Evolutionary conservation across 1,139 yeast genomes (phyloP).

Genomic region (Blastobotrys ciferrii): DNA sequence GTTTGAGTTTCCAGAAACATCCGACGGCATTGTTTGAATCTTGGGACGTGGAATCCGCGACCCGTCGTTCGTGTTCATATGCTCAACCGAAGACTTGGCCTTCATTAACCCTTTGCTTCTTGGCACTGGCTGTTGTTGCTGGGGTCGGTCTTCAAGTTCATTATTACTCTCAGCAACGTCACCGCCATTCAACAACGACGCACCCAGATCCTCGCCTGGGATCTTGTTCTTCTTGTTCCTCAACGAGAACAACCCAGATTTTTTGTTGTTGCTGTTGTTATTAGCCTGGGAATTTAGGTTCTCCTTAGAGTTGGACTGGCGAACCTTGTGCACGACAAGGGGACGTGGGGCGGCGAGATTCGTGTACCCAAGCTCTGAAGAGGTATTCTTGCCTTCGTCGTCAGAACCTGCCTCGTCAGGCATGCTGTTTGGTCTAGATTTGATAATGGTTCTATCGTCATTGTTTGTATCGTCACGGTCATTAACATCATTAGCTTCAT

Average conservation of each 20-base stretch:
- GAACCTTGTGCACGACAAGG: slow-evolving; percentile 15
- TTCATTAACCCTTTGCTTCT: slow-evolving; percentile 25
- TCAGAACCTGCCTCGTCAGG: not conserved
- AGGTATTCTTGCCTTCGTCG: not conserved
- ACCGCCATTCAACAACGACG: slow-evolving; percentile 18
- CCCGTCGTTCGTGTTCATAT: slow-evolving; percentile 15
- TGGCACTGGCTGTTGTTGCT: slow-evolving; percentile 7
- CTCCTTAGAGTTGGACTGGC: slow-evolving; percentile 9
- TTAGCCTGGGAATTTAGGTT: slow-evolving; percentile 4
- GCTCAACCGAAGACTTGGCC: slow-evolving; percentile 34
- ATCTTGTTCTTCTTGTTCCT: slow-evolving; percentile 8
- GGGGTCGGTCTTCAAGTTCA: slow-evolving; percentile 9
- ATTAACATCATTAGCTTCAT: slow-evolving; percentile 25
- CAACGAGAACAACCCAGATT: not conserved
- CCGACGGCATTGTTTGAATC: slow-evolving; percentile 13
- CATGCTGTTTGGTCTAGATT: not conserved
- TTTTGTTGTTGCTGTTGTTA: slow-evolving; percentile 8
- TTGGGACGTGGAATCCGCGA: slow-evolving; percentile 3
- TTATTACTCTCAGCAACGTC: not conserved
- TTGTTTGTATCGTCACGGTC: slow-evolving; percentile 9
- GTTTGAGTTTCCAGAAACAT: slow-evolving; percentile 4
- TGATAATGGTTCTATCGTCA: slow-evolving; percentile 2
- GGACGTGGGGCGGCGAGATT: slow-evolving; percentile 12
- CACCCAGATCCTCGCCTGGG: slow-evolving; percentile 25
- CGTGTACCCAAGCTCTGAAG: not conserved